A percentile compares a stretch with the other conserved stretches of the same genome.
Conservation (phyloP, 148 eudicot species). For the Cornus controversa region DNA sequence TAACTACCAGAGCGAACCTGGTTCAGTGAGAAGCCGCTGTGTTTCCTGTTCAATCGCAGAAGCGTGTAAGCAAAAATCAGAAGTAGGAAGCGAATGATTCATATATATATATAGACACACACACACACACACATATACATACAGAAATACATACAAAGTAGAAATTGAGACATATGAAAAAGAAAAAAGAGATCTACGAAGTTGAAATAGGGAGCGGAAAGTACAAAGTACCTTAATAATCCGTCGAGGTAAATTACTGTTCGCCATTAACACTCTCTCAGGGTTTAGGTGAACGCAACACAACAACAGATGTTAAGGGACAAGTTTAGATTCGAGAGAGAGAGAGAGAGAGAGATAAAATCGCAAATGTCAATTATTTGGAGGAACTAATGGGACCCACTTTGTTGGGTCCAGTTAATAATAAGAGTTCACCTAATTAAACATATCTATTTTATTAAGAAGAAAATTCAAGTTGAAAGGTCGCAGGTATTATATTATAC, state of each 20-base stretch:
- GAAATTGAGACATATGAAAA: too few relatives aligned
- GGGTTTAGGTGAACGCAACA: neutral
- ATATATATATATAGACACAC: neutral
- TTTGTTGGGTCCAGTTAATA: too few relatives aligned
- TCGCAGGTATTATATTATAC: too few relatives aligned
- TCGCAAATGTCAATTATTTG: too few relatives aligned
- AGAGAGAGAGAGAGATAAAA: neutral
- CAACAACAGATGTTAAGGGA: neutral
- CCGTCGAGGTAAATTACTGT: slow-evolving; percentile 56
- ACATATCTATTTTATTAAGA: too few relatives aligned
- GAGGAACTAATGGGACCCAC: too few relatives aligned
- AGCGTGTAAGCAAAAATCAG: neutral
- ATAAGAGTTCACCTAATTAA: too few relatives aligned
- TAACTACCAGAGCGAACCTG: slow-evolving; percentile 34
- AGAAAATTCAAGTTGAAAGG: too few relatives aligned
- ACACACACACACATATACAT: too few relatives aligned
- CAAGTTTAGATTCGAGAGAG: too few relatives aligned
- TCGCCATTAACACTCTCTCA: slow-evolving; percentile 33
- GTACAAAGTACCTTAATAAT: slow-evolving; percentile 47
- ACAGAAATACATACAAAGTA: too few relatives aligned
- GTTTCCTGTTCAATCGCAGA: slow-evolving; percentile 55
- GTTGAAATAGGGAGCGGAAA: neutral
- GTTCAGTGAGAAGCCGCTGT: slow-evolving; percentile 87
- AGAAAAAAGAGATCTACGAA: neutral
- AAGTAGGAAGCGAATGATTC: neutral